Evolutionary conservation across 768 basidiomycete genomes (phyloP).

Genomic region (Sistotremastrum niveocremeum): DNA sequence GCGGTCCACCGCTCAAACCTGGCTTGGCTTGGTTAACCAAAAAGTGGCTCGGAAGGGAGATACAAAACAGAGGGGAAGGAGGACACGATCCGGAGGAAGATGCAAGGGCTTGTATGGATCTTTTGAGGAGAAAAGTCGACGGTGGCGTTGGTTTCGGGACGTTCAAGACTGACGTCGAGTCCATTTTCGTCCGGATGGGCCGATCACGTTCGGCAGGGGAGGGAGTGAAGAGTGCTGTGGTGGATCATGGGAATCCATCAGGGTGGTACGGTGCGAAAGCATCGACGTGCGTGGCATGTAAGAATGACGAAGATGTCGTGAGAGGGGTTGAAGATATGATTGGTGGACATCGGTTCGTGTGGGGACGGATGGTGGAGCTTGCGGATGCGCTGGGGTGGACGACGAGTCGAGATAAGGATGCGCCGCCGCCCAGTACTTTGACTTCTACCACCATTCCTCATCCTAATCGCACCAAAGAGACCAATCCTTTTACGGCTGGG

Average conservation of each 20-base stretch:
- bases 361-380: constrained; percentile 72
- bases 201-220: constrained; percentile 30
- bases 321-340: constrained; percentile 43
- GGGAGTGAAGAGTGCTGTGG: constrained; percentile 46
- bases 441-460: neutral
- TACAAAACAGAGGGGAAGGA: constrained; percentile 71
- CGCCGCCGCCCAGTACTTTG: neutral
- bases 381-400: constrained; percentile 75
- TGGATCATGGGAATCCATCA: constrained; percentile 74
- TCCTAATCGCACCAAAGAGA: too few species aligned
- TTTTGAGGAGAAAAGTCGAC: constrained; percentile 70
- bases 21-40: constrained; percentile 95
- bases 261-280: constrained; percentile 82
- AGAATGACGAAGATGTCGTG: constrained; percentile 64
- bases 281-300: constrained; percentile 61
- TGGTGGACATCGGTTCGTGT: constrained; percentile 64
- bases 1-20: constrained; percentile 87
- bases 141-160: constrained; percentile 68
- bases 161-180: constrained; percentile 73
- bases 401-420: constrained; percentile 14
- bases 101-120: constrained; percentile 74
- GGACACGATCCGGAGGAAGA: constrained; percentile 96
- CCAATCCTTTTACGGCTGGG: too few species aligned
- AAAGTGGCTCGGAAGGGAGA: constrained; percentile 84
- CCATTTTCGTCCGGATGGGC: constrained; percentile 76